Base-by-base conservation (phyloP, 2,329 filamentous ascomycete genomes). In the Clonostachys sp. region DNA sequence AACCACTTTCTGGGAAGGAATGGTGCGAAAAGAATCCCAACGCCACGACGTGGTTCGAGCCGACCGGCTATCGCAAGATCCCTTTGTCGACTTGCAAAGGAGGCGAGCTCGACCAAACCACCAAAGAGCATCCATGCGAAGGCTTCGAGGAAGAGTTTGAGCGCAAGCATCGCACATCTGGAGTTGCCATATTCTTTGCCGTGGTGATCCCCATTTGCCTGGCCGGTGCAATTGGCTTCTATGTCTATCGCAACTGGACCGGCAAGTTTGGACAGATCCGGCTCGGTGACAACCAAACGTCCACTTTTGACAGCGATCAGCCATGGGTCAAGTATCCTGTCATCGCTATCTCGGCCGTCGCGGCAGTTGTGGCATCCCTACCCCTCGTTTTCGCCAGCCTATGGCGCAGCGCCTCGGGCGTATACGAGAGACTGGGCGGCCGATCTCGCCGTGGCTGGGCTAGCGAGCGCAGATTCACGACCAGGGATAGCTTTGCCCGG, bases 201-300 rank as follows among this genome's bases (percentile, higher is more conserved):
- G 82, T 97, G 46, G 66, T 89, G 9, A 70, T 92, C 5, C 91
- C 92, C 0, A 77, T 97, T 49, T 75, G 69, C 2, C 71, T 84
- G 1, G 92, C 94, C 2, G 78, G 72, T 1, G 84, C 75, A 5
- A 75, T 86, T 13, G 94, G 94, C 38, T 96, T 88, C 74, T 96
- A 84, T 67, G 85, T 92, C 17, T 96, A 85, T 74, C 80, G 74
- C 50, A 88, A 88, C 67, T 96, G 89, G 89, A 84, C 84, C 57
- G 83, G 84, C 66, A 95, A 95, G 63, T 95, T 97, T 62, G 94
- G 94, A 12, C 86, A 92, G 62, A 92, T 99, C 62, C 81, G 90
- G 18, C 81, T 99, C 13, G 94, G 94, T 48, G 94, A 96, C 58
- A 68, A 72, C 54, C 68, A 70, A 55, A 61, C 59, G 46, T 59